Evolutionary conservation across 148 eudicot species (phyloP).

Genomic region (Polygonum aviculare): DNA sequence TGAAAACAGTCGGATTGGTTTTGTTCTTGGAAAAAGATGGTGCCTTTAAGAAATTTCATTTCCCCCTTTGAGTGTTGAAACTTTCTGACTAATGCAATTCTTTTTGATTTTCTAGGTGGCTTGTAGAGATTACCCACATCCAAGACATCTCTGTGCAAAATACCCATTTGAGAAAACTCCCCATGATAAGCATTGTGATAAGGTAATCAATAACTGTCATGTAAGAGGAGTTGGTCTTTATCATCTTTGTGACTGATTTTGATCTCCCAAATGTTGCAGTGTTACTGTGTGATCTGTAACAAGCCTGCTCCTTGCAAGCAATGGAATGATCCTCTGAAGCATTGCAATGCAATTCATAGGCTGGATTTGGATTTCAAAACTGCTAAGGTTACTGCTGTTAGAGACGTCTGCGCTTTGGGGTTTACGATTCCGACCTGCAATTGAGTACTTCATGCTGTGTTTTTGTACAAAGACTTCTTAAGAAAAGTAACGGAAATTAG

Average conservation of each 20-base stretch:
- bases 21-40: too few species aligned
- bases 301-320: constrained; percentile 33
- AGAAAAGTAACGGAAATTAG: background rate
- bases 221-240: background rate
- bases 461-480: background rate
- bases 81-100: background rate
- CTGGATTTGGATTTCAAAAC: background rate
- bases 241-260: background rate
- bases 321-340: constrained; percentile 14
- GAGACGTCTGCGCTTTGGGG: background rate
- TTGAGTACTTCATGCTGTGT: background rate
- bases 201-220: constrained; percentile 26
- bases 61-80: background rate
- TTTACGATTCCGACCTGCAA: background rate
- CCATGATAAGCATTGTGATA: constrained; percentile 34
- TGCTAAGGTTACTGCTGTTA: background rate
- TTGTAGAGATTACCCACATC: constrained; percentile 63
- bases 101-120: constrained; percentile 34
- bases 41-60: background rate
- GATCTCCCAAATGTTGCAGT: constrained; percentile 22
- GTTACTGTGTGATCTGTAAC: constrained; percentile 46
- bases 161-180: constrained; percentile 39
- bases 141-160: constrained; percentile 45
- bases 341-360: constrained; percentile 5
- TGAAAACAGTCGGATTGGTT: background rate